These are phyloP conservation scores for Lecanosticta acicola DNA, from an alignment of 2,329 filamentous ascomycete genomes.

Conservation along the genomic window DNA sequence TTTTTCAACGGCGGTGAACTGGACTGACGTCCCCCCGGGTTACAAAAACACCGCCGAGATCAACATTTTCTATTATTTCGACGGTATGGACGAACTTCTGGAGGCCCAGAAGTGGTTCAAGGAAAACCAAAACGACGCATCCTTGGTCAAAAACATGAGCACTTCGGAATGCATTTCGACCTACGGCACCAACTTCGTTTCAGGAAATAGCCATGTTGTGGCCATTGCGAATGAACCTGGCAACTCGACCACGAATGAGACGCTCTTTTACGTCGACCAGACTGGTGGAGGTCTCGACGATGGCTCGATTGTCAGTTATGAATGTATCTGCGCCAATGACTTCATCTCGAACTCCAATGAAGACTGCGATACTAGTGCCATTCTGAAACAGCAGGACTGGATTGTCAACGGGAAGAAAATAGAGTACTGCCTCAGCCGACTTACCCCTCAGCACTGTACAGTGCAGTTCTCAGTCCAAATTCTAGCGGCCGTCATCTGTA, in stretches of 20 bases:
- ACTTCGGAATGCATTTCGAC: constrained; percentile 11
- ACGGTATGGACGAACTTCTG: neutral
- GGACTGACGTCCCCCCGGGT: neutral
- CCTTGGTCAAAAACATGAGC: constrained; percentile 7
- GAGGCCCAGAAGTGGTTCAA: constrained; percentile 4
- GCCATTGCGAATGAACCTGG: constrained; percentile 11
- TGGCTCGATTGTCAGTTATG: too few relatives aligned
- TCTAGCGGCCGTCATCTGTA: constrained; percentile 12
- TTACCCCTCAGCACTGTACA: constrained; percentile 6
- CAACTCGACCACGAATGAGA: constrained; percentile 7
- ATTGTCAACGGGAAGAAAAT: constrained; percentile 10
- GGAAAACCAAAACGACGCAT: constrained; percentile 4
- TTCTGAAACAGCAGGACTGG: constrained; percentile 10
- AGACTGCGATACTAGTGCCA: constrained; percentile 1
- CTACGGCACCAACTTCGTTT: constrained; percentile 13
- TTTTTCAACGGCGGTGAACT: constrained; percentile 2
- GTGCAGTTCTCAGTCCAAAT: constrained; percentile 15
- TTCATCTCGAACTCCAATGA: too few relatives aligned
- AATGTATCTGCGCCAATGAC: constrained; percentile 2
- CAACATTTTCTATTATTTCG: neutral
- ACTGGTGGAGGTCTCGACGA: neutral
- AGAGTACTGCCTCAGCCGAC: constrained; percentile 15
- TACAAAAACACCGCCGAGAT: neutral
- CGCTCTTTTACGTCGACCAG: constrained; percentile 7
- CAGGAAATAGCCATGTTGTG: constrained; percentile 9